These are phyloP conservation scores for Leccinum discolor DNA, from an alignment of 1,284 basidiomycete genomes.

Conservation along the genomic window DNA sequence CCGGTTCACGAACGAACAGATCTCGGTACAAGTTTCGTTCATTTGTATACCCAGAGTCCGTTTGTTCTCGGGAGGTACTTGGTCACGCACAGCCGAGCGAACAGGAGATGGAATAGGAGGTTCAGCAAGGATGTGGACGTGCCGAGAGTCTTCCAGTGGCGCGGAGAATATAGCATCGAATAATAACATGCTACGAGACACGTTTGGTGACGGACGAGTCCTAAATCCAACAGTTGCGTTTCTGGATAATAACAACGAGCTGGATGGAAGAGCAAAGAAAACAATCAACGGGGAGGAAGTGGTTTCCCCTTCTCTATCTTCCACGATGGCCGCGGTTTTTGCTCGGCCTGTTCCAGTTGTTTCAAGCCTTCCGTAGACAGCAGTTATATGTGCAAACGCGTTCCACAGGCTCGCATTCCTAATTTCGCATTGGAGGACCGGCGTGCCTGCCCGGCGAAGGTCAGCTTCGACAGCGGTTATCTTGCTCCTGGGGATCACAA, in stretches of 20 bases:
- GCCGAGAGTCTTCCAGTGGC: slow-evolving; percentile 27
- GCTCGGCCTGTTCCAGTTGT: slow-evolving; percentile 18
- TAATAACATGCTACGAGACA: slow-evolving; percentile 1
- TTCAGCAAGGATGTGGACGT: slow-evolving; percentile 35
- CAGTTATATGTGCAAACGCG: slow-evolving; percentile 36
- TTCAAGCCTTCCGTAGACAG: slow-evolving; percentile 36
- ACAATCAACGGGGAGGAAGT: slow-evolving; percentile 39
- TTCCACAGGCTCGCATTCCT: slow-evolving; percentile 22
- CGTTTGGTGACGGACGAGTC: slow-evolving; percentile 28
- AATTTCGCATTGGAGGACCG: slow-evolving; percentile 39
- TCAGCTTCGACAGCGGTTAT: slow-evolving; percentile 19
- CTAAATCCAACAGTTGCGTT: slow-evolving; percentile 28
- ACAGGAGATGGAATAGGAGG: slow-evolving; percentile 6
- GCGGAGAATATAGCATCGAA: slow-evolving; percentile 31
- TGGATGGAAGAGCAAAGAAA: slow-evolving; percentile 39
- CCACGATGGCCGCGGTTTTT: slow-evolving; percentile 27
- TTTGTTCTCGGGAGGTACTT: background rate
- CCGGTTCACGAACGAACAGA: slow-evolving; percentile 20
- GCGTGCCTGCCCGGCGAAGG: slow-evolving; percentile 29
- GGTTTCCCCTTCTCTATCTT: slow-evolving; percentile 35
- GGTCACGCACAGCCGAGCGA: background rate
- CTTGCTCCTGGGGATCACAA: slow-evolving; percentile 27
- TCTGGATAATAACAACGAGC: slow-evolving; percentile 28
- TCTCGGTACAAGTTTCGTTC: slow-evolving; percentile 13
- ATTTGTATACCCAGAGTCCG: slow-evolving; percentile 14